Evolutionary conservation across 768 basidiomycete species (phyloP), one percentile per base, ranked within the genome.

Genomic region (Suillus luteus): DNA sequence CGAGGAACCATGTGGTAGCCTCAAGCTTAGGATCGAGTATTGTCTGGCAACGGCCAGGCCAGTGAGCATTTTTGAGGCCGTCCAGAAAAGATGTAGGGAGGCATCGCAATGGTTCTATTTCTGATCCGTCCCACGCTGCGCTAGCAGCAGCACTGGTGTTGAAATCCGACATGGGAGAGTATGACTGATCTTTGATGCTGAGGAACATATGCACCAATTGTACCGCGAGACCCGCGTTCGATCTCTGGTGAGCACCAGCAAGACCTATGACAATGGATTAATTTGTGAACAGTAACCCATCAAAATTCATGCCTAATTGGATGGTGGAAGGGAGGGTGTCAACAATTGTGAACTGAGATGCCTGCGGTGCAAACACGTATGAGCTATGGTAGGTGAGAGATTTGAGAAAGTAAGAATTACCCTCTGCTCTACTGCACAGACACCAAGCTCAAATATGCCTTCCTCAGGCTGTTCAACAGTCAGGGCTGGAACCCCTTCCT

Each of bases 1-100:
- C 97, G 14, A 99, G 79, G 75, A 88, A 93, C 97, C 97, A 99
- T 3, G 85, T 90, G 8, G 84, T 81, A 17, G 75, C 70, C 1
- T 75, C 58, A 44, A 83, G 72, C 17, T 67, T 71, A 1, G 88
- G 87, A 70, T 96, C 95, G 11, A 62, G 55, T 14, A 96, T 85
- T 10, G 84, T 85, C 77, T 99, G 97, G 73, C 97, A 99, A 52
- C 97, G 86, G 14, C 96, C 97, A 11, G 97, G 96, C 96, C 97
- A 99, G 64, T 80, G 85, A 4, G 95, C 83, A 22, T 81, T 76
- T 68, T 85, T 76, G 24, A 99, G 79, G 3, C 90, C 95, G 22
- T 77, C 69, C 40, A 87, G 70, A 65, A 92, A 88, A 2, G 80
- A 66, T 12, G 77, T 68, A 0, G 90, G 80, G 12, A 96, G 77